Percentiles rank a stretch among this genome's conserved stretches.
These are phyloP conservation scores for Podila horticola DNA, from an alignment of 192 early-diverging fungal genomes.

Conservation along the genomic window DNA sequence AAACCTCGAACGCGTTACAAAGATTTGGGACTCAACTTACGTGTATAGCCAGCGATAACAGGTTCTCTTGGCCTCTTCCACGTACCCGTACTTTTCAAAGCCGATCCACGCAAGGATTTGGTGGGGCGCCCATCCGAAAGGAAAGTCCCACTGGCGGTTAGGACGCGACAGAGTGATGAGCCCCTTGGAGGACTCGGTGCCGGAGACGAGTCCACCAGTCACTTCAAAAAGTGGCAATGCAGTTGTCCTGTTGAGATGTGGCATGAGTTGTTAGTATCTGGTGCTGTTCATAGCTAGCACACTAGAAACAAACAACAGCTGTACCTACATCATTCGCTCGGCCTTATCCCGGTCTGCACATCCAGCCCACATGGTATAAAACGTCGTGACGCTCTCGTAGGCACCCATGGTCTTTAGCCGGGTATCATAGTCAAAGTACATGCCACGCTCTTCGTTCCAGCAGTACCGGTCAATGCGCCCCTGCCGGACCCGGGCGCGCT, in stretches of 20 bases:
- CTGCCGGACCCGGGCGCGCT: conserved; percentile 69
- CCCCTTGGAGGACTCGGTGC: conserved; percentile 92
- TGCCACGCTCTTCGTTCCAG: conserved; percentile 83
- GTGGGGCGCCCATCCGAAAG: conserved; percentile 97
- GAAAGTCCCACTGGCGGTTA: conserved; percentile 97
- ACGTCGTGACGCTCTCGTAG: conserved; percentile 92
- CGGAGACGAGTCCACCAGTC: conserved; percentile 91
- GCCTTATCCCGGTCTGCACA: conserved; percentile 83
- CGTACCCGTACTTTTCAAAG: conserved; percentile 84
- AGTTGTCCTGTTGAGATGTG: conserved; percentile 6
- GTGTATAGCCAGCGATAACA: conserved; percentile 98
- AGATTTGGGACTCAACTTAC: conserved; percentile 30
- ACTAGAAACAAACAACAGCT: neutral
- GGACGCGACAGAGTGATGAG: conserved; percentile 83
- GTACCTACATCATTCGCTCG: conserved; percentile 69
- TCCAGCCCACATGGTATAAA: conserved; percentile 95
- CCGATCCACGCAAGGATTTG: conserved; percentile 98
- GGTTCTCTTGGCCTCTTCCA: conserved; percentile 74
- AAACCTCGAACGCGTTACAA: too few species aligned
- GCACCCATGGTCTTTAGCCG: conserved; percentile 64
- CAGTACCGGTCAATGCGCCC: conserved; percentile 79
- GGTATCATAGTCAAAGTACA: conserved; percentile 97
- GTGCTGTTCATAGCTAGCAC: neutral
- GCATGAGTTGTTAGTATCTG: too few species aligned
- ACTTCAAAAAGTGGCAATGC: conserved; percentile 88